Conservation (phyloP, 2,329 filamentous ascomycete species). For the Aspergillus puulaauensis region DNA sequence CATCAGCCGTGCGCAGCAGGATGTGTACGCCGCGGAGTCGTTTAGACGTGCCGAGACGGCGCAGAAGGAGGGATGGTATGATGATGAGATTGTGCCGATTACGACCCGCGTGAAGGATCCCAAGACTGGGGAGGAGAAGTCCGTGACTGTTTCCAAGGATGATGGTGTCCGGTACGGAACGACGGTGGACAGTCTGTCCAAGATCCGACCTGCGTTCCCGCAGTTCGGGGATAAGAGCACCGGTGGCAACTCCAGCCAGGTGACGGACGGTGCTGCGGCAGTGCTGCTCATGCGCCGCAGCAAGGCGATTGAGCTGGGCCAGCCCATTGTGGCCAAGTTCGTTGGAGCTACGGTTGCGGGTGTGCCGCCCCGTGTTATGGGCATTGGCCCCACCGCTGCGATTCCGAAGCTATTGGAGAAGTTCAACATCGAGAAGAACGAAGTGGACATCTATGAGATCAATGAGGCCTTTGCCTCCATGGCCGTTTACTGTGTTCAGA, state of each 20-base stretch:
- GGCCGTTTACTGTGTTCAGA: conserved; percentile 88
- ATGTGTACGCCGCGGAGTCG: conserved; percentile 81
- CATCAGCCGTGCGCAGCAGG: conserved; percentile 76
- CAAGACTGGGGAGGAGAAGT: conserved; percentile 73
- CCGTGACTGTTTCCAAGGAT: conserved; percentile 77
- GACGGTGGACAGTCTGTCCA: conserved; percentile 75
- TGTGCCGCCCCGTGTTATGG: conserved; percentile 92
- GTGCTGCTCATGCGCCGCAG: conserved; percentile 92
- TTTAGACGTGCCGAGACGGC: conserved; percentile 85
- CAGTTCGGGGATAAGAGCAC: conserved; percentile 84
- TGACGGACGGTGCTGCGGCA: conserved; percentile 91
- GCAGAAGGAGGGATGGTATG: conserved; percentile 87
- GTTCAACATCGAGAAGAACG: conserved; percentile 73
- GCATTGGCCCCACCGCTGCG: conserved; percentile 64
- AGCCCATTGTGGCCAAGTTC: conserved; percentile 93
- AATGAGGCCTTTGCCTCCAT: conserved; percentile 99
- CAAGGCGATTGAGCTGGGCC: conserved; percentile 78
- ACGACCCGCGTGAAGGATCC: conserved; percentile 77
- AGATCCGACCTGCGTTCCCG: conserved; percentile 88
- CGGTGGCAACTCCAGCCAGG: conserved; percentile 90
- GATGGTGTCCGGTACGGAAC: conserved; percentile 91
- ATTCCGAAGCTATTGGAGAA: conserved; percentile 80
- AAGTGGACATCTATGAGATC: conserved; percentile 87
- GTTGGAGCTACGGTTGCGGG: conserved; percentile 89
- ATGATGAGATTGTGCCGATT: conserved; percentile 92